A percentile compares a stretch with the other conserved stretches of the same genome.
phyloP scores from a whole-genome alignment of 2,329 filamentous ascomycete species.

The Thermothelomyces thermophilus region DNA sequence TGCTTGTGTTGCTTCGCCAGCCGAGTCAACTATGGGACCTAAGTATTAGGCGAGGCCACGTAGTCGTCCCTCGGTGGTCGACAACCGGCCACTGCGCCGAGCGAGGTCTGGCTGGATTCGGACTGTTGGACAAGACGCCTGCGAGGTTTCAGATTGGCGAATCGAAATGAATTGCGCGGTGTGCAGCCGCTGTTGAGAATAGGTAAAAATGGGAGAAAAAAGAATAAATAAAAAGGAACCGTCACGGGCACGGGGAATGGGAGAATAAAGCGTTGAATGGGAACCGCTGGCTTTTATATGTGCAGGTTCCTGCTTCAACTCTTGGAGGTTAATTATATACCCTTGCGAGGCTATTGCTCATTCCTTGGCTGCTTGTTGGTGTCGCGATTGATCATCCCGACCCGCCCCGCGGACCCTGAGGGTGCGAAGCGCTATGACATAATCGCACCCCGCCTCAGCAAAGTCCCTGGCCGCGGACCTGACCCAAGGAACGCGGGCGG shows the following conservation, averaged over 20 bases:
- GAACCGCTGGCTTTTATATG: neutral
- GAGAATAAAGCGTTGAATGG: neutral
- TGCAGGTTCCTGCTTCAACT: no score
- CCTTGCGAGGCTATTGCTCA: no score
- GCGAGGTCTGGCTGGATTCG: slow-evolving; percentile 1
- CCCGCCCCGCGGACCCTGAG: slow-evolving; percentile 8
- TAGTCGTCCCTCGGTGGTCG: neutral
- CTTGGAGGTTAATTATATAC: no score
- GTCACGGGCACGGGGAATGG: neutral
- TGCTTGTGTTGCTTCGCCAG: slow-evolving; percentile 2
- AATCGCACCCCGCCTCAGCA: slow-evolving; percentile 8
- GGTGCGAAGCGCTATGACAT: slow-evolving; percentile 18
- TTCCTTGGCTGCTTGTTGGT: neutral
- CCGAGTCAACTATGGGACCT: neutral
- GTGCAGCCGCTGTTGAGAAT: neutral
- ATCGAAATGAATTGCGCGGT: slow-evolving; percentile 4
- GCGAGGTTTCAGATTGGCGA: slow-evolving; percentile 12
- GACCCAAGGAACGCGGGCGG: neutral
- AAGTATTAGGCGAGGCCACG: slow-evolving; percentile 3
- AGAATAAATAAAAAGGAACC: neutral
- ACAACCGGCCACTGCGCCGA: neutral
- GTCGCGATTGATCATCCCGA: neutral
- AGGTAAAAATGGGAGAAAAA: neutral
- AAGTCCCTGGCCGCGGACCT: slow-evolving; percentile 1
- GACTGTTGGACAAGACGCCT: slow-evolving; percentile 12